Conservation (phyloP, 2,329 filamentous ascomycete species). For the Xylaria digitata region DNA sequence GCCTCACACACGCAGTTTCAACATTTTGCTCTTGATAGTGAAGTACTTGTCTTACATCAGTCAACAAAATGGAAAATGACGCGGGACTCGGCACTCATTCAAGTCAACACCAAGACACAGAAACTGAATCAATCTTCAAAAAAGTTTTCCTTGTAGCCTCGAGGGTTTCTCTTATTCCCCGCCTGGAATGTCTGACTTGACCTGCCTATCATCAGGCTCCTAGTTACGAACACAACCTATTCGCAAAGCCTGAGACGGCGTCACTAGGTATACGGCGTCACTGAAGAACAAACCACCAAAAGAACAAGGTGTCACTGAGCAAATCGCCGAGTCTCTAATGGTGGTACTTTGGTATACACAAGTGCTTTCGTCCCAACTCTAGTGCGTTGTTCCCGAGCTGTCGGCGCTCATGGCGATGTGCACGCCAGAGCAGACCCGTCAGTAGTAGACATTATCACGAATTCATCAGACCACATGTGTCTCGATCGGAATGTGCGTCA, state of each 20-base stretch:
- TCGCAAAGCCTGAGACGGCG: background rate
- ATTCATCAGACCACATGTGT: background rate
- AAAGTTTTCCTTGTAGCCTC: background rate
- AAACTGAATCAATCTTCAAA: no score
- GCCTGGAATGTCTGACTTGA: background rate
- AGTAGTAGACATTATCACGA: background rate
- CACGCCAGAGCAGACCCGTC: background rate
- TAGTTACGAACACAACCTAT: background rate
- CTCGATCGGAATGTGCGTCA: constrained; percentile 10
- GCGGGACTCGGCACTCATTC: background rate
- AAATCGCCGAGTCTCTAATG: background rate
- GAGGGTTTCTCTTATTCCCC: constrained; percentile 3
- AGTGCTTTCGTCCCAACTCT: background rate
- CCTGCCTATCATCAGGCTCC: background rate
- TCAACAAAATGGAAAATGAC: background rate
- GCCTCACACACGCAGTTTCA: no score
- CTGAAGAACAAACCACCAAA: background rate
- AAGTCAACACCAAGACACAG: background rate
- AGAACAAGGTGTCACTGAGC: background rate
- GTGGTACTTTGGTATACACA: background rate
- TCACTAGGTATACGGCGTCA: background rate
- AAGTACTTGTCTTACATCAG: background rate
- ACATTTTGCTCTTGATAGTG: background rate
- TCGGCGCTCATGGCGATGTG: background rate
- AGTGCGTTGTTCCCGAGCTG: background rate